Evolutionary conservation across 495 filamentous ascomycete genomes (phyloP).

Genomic region (Aspergillus panamensis): DNA sequence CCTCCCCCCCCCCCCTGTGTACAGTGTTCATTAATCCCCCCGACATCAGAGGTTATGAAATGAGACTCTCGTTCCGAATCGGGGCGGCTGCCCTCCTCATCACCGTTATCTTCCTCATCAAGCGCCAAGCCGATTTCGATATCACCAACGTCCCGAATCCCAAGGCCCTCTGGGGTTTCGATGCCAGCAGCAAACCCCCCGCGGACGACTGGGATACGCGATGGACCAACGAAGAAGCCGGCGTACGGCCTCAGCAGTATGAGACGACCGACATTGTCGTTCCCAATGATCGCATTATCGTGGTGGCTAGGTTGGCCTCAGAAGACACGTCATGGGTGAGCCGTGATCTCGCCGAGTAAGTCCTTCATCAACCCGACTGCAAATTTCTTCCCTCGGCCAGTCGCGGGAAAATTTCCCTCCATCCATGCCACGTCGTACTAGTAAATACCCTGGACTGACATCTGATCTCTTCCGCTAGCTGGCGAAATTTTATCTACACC

Average conservation of each 20-base stretch:
- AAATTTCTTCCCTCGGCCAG: not conserved
- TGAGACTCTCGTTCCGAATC: conserved; percentile 42
- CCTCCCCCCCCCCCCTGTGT: not conserved
- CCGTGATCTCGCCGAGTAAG: conserved; percentile 41
- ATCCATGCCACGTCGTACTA: not conserved
- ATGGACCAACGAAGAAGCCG: conserved; percentile 10
- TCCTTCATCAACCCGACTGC: conserved; percentile 1
- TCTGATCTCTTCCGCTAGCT: conserved; percentile 24
- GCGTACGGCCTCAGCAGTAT: conserved; percentile 24
- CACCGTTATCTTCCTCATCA: conserved; percentile 34
- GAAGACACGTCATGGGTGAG: conserved; percentile 44
- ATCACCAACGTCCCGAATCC: conserved; percentile 25
- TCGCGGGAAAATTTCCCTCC: not conserved
- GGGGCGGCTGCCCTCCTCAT: conserved; percentile 35
- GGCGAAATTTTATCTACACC: conserved; percentile 45
- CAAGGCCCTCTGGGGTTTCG: conserved; percentile 32
- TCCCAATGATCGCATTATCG: conserved; percentile 40
- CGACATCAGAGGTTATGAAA: conserved; percentile 35
- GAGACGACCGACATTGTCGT: conserved; percentile 35
- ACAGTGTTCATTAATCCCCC: not conserved
- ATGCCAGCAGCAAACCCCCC: conserved; percentile 19
- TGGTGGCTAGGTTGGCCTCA: conserved; percentile 38
- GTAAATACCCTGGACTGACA: conserved; percentile 3
- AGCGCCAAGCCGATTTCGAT: conserved; percentile 28
- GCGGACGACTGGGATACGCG: conserved; percentile 6